Evolutionary conservation across 2,329 filamentous ascomycete genomes (phyloP), one percentile per base, ranked within the genome.

Genomic region (Botrytis cinerea): DNA sequence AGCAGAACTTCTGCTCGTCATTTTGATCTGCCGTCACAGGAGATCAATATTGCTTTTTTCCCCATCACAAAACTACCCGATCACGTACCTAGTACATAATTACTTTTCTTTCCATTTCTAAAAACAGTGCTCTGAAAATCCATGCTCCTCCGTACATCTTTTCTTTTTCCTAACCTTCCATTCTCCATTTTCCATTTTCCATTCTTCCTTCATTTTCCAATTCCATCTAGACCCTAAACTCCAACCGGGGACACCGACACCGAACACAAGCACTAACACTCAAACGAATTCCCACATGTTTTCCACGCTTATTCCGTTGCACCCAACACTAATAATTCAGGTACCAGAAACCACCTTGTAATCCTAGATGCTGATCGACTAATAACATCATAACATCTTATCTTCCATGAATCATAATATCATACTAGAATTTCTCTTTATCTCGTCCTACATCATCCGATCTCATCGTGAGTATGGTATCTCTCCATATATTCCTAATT

Each of bases 321-420:
- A 18, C 51, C 51, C n/a, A 57, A 57, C 51, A 57, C 51, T 57
- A 57, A 45, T 45, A 45, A 57, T 57, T 57, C 51, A 57, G 51
- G 51, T 57, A 57, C 51, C 16, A 57, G 51, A 57, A 57, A 57
- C 51, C 7, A 54, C 48, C 48, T 38, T 38, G 38, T 38, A 38
- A 38, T 38, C 38, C 38, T 28, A 57, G n/a, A 57, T 57, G 14
- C n/a, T 57, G 51, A 57, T 57, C n/a, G 14, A 57, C 51, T 57
- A 18, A 18, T 16, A n/a, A 16, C 22, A 57, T 57, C 51, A 57
- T 8, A 51, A n/a, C 48, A n/a, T 51, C 25, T 14, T 1, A 57
- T 18, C n/a, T 57, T 28, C 51, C 51, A 12, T 40, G 35, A 61
- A 61, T 16, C 35, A 57, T 32, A 32, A 28, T 6, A 57, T 57